Percentiles rank a stretch among this genome's conserved stretches.
Conservation (phyloP, 208 protist species). For the Wallacemonas sp. region DNA sequence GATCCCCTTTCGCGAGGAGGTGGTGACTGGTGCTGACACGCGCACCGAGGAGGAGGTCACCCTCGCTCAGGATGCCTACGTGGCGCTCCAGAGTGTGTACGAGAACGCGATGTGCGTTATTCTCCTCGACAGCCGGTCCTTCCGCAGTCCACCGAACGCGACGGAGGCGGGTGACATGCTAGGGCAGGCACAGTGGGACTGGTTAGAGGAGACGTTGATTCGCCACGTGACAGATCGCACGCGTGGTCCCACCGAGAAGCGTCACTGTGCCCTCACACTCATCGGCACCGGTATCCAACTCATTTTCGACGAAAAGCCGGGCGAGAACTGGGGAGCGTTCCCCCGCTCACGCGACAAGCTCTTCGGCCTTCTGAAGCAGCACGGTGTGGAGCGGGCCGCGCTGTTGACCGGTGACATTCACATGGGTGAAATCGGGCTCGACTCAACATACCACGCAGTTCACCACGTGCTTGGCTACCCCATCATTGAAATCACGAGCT, state of each 20-base stretch:
- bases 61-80: neutral
- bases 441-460: conserved; percentile 36
- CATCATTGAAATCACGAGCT: conserved; percentile 77
- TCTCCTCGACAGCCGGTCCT: conserved; percentile 83
- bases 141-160: conserved; percentile 54
- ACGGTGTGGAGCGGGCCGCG: conserved; percentile 51
- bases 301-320: conserved; percentile 70
- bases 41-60: neutral
- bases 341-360: conserved; percentile 53
- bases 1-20: conserved; percentile 40
- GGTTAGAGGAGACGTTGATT: conserved; percentile 53
- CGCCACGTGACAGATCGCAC: conserved; percentile 18
- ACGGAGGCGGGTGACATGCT: conserved; percentile 70
- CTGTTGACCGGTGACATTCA: conserved; percentile 87
- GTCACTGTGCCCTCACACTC: conserved; percentile 53
- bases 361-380: conserved; percentile 38
- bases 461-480: conserved; percentile 50
- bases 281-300: conserved; percentile 80
- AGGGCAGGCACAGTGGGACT: conserved; percentile 76
- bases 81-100: conserved; percentile 35
- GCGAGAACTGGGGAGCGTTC: conserved; percentile 78
- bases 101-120: conserved; percentile 59
- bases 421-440: conserved; percentile 72
- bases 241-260: conserved; percentile 18
- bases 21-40: conserved; percentile 5